Base-by-base conservation (phyloP, 305 asterid species). In the Plantago lanceolata region DNA sequence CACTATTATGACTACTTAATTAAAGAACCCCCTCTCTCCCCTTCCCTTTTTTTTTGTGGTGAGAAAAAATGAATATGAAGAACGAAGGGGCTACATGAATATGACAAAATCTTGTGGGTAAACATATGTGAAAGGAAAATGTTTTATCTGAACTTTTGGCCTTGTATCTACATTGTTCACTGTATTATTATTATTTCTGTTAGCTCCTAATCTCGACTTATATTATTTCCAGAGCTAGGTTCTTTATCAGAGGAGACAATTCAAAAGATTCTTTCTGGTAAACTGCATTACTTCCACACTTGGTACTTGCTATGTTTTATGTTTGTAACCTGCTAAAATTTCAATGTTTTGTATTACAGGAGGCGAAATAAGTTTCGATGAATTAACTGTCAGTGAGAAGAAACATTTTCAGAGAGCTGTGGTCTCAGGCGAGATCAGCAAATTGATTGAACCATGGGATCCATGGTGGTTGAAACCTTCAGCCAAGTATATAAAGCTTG, bases 401-500 rank as follows among this genome's bases (percentile, higher is more conserved):
- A 85, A 84, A 62, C 66, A 43, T 64, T 89, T 89, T 48, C 85
- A 68, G 67, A 80, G 87, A 72, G 97, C 91, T 5, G 47, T 92
- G 49, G 86, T 90, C 66, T 82, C 97, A 0, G 98, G 97, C 58
- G 94, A 92, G 84, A 81, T 92, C 58, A 80, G 96, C 77, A 92
- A 81, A 79, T 71, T 89, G 75, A 85, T 92, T 40, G 70, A 76
- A 77, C 96, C 97, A 16, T 85, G 98, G 97, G 95, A 87, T 6
- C 98, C 97, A 2, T 89, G 96, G 98, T 92, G 98, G 98, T 70
- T 79, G 57, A 83, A 73, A 56, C 88, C 83, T 59, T 75, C 88
- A 26, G 97, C 97, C 65, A 78, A 77, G 66, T 55, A 51, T 64
- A 75, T 83, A 55, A 71, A 86, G 61, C 97, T 92, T 26, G 62